phyloP scores from a whole-genome alignment of 768 basidiomycete genomes.

The Tricholoma matsutake region DNA sequence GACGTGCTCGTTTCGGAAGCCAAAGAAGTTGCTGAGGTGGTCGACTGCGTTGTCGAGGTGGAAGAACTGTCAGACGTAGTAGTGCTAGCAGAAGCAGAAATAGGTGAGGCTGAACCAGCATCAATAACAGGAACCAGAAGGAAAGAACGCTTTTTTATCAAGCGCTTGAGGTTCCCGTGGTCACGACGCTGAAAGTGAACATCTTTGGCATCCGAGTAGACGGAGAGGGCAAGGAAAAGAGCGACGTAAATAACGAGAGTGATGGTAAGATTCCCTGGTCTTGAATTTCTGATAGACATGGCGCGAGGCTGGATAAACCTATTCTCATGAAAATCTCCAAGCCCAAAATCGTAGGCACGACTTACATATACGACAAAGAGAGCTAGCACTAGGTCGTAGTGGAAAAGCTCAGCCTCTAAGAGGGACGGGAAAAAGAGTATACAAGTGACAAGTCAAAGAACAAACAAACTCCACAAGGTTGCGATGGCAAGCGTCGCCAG shows the following conservation, averaged over 20 bases:
- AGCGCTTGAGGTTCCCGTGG: slow-evolving; percentile 57
- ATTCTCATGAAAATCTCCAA: neutral
- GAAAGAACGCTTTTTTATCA: slow-evolving; percentile 64
- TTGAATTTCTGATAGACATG: slow-evolving; percentile 46
- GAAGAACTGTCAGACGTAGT: slow-evolving; percentile 6
- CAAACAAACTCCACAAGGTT: neutral
- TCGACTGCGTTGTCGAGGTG: slow-evolving; percentile 6
- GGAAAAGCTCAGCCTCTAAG: neutral
- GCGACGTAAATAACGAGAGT: slow-evolving; percentile 63
- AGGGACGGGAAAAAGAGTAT: slow-evolving; percentile 5
- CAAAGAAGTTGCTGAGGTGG: slow-evolving; percentile 12
- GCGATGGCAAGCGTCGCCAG: neutral
- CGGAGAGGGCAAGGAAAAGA: slow-evolving; percentile 48
- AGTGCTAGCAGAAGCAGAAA: slow-evolving; percentile 10
- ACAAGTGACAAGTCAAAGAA: neutral
- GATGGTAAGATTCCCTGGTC: slow-evolving; percentile 44
- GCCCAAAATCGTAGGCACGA: neutral
- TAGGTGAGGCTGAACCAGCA: slow-evolving; percentile 27
- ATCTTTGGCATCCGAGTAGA: slow-evolving; percentile 38
- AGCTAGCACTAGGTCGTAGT: slow-evolving; percentile 12
- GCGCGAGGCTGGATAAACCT: slow-evolving; percentile 13
- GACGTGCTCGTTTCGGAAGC: slow-evolving; percentile 9
- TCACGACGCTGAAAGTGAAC: slow-evolving; percentile 43
- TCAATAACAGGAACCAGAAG: slow-evolving; percentile 28
- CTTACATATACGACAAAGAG: slow-evolving; percentile 8